These are phyloP conservation scores for Bruguiera parviflora DNA, from an alignment of 345 rosid species.

Conservation along the genomic window DNA sequence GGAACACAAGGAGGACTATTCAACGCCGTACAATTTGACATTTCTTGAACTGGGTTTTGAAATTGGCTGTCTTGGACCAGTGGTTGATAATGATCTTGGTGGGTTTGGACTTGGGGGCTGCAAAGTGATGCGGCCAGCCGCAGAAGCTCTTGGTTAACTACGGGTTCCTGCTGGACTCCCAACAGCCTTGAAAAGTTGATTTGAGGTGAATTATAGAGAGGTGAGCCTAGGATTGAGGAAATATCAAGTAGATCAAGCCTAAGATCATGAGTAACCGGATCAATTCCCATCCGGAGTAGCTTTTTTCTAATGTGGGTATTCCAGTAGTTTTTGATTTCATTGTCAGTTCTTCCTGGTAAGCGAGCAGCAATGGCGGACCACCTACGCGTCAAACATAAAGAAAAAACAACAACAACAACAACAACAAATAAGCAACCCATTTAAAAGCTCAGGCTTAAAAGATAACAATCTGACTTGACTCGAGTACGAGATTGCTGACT, in stretches of 20 bases:
- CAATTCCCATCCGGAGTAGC: slow-evolving; percentile 26
- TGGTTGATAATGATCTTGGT: slow-evolving; percentile 9
- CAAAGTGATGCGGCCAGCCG: slow-evolving; percentile 40
- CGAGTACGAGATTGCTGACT: background rate
- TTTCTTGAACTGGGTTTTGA: slow-evolving; percentile 31
- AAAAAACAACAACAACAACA: background rate
- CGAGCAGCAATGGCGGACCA: slow-evolving; percentile 34
- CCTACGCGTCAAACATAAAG: background rate
- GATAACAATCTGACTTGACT: too few relatives aligned
- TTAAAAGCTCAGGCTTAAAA: background rate
- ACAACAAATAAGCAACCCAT: background rate
- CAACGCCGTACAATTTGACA: slow-evolving; percentile 30
- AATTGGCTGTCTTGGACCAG: slow-evolving; percentile 31
- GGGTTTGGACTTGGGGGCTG: slow-evolving; percentile 23
- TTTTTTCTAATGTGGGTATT: slow-evolving; percentile 29
- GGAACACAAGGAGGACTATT: slow-evolving; percentile 20
- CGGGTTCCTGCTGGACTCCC: slow-evolving; percentile 8
- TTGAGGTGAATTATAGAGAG: slow-evolving; percentile 15
- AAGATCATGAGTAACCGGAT: slow-evolving; percentile 28
- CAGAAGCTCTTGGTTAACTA: slow-evolving; percentile 36
- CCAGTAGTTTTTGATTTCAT: slow-evolving; percentile 32
- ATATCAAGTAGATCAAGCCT: slow-evolving; percentile 26
- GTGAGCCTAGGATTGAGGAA: slow-evolving; percentile 18
- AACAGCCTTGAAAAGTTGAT: slow-evolving; percentile 13
- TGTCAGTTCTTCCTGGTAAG: slow-evolving; percentile 26